phyloP scores from a whole-genome alignment of 2,329 filamentous ascomycete species.

The Ceratocystis colombiana region DNA sequence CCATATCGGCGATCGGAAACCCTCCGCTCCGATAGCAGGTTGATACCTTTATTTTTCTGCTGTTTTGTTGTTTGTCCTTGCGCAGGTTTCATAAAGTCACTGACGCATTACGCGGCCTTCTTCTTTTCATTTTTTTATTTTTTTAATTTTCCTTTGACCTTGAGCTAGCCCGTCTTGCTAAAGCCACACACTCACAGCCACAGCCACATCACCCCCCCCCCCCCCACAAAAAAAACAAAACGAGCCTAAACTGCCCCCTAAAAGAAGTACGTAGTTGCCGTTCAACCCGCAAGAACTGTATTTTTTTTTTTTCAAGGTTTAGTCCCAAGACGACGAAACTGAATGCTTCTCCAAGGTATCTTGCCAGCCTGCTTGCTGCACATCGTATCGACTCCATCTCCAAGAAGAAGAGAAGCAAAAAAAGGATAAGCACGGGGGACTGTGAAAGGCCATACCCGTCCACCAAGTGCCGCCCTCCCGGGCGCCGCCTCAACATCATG shows the following conservation, averaged over 20 bases:
- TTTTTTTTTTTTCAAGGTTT: no score
- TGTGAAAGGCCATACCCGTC: neutral
- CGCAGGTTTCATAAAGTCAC: neutral
- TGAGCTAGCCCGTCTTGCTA: neutral
- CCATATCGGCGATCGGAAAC: neutral
- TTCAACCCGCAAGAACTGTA: no score
- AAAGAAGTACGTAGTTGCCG: no score
- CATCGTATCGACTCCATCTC: no score
- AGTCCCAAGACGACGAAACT: neutral
- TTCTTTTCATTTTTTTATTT: neutral
- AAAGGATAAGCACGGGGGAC: neutral
- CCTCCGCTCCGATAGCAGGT: neutral
- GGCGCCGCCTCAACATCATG: neutral
- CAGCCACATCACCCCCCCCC: neutral
- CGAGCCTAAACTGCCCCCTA: no score
- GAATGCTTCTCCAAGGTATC: no score
- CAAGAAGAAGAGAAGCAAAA: neutral
- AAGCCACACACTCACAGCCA: slow-evolving; percentile 2
- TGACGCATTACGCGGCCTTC: slow-evolving; percentile 12
- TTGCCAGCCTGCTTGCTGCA: no score
- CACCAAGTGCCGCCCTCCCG: neutral
- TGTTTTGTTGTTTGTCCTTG: neutral
- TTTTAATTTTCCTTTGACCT: neutral
- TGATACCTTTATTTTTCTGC: neutral
- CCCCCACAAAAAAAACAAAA: neutral